Evolutionary conservation across 495 filamentous ascomycete species (phyloP).

Genomic region (Gamarada debralockiae): DNA sequence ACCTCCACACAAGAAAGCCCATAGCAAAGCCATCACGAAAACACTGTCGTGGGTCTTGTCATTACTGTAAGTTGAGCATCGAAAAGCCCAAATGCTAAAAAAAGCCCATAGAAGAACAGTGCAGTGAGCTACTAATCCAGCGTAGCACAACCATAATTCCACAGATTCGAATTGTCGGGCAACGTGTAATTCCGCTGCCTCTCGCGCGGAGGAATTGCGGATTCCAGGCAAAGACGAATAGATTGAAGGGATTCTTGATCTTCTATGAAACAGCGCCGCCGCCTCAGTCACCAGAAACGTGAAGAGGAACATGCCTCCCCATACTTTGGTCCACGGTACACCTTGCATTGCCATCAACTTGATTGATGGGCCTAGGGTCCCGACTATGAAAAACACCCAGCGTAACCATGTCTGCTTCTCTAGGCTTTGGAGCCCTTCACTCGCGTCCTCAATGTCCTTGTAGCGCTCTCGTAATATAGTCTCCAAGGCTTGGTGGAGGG

Average conservation of each 20-base stretch:
- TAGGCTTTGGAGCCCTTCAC: neutral
- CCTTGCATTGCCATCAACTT: slow-evolving; percentile 2
- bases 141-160: neutral
- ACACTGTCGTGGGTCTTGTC: neutral
- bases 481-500: neutral
- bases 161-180: neutral
- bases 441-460: neutral
- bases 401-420: slow-evolving; percentile 5
- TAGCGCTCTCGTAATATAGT: neutral
- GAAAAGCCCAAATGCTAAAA: no score
- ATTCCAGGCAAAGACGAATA: neutral
- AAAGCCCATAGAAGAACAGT: neutral
- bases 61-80: neutral
- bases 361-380: neutral
- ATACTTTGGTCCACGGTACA: neutral
- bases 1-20: neutral
- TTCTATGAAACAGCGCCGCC: neutral
- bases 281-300: neutral
- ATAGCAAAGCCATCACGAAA: neutral
- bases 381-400: neutral
- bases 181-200: no score
- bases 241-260: neutral
- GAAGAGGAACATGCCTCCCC: neutral
- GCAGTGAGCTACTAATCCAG: neutral
- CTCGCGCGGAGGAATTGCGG: neutral